Percentiles rank a stretch among this genome's conserved stretches.
These are phyloP conservation scores for Fraxinus ornus DNA, from an alignment of 305 asterid species.

Conservation along the genomic window DNA sequence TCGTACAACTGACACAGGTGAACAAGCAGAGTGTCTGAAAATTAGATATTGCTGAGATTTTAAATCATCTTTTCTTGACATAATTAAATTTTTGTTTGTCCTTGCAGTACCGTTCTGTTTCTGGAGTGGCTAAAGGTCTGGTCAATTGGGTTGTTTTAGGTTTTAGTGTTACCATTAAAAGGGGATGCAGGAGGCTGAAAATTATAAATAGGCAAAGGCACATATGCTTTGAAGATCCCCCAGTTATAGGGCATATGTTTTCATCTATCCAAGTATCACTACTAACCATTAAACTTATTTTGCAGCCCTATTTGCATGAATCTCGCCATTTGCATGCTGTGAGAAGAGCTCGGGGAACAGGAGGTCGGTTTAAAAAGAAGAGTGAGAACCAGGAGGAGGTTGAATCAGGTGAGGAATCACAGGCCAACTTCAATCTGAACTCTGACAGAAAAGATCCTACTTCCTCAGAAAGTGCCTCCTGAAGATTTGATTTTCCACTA, in stretches of 20 bases:
- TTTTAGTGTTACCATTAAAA: not conserved
- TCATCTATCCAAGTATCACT: not conserved
- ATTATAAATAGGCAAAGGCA: not conserved
- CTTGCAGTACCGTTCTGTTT: not conserved
- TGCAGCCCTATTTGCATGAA: slow-evolving; percentile 79
- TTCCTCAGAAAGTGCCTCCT: slow-evolving; percentile 40
- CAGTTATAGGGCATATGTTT: not conserved
- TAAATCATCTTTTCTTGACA: not conserved
- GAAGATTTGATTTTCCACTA: slow-evolving; percentile 29
- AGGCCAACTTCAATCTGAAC: slow-evolving; percentile 47
- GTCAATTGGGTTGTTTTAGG: not conserved
- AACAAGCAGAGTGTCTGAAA: not conserved
- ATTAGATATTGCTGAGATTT: not conserved
- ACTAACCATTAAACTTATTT: not conserved
- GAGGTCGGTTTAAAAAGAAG: slow-evolving; percentile 83
- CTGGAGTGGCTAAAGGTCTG: not conserved
- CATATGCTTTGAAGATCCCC: not conserved
- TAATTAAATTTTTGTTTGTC: not conserved
- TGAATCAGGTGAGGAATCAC: slow-evolving; percentile 48
- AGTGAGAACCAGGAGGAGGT: slow-evolving; percentile 48
- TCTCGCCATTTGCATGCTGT: slow-evolving; percentile 73
- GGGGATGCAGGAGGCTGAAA: not conserved
- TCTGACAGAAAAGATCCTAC: slow-evolving; percentile 36
- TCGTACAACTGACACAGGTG: not conserved
- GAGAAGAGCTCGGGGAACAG: slow-evolving; percentile 74